Evolutionary conservation across 768 basidiomycete genomes (phyloP), one percentile per base, ranked within the genome.

Genomic region (Cystofilobasidium bisporidii): DNA sequence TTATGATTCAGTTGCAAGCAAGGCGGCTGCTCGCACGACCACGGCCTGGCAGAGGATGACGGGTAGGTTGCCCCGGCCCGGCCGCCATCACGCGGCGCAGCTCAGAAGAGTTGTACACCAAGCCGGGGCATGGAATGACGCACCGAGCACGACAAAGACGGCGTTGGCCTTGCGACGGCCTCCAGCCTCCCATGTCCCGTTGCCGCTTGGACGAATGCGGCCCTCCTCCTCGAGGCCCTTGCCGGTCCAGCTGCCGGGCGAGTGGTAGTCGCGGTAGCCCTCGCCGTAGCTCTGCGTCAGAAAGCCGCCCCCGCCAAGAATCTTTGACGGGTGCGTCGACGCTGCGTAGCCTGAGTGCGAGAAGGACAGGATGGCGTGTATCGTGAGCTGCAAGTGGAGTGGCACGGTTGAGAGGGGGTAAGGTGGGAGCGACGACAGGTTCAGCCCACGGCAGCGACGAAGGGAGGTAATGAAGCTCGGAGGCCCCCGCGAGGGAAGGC

Each of bases 91-190:
- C n/a, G n/a, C n/a, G n/a, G n/a, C n/a, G n/a, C n/a, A n/a, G n/a
- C n/a, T n/a, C n/a, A n/a, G n/a, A n/a, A n/a, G n/a, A n/a, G n/a
- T n/a, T n/a, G n/a, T n/a, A n/a, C n/a, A n/a, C n/a, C n/a, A n/a
- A n/a, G n/a, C n/a, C n/a, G n/a, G n/a, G n/a, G n/a, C n/a, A n/a
- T n/a, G n/a, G n/a, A n/a, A n/a, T n/a, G 56, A 64, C 68, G 58
- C 26, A 64, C 68, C 68, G 53, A 98, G 83, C 71, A 90, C 82
- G 59, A 90, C 89, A 74, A 91, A 86, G 4, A 83, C 84, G 30
- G 90, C 90, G 74, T 89, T 91, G 3, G 87, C 88, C 74, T 83
- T 89, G 32, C 53, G 33, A 1, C 67, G 60, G 41, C 60, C 76
- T 56, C 57, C 68, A 47, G 38, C 57, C 76, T 64, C 57, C 63